Conservation (phyloP, 345 rosid species). For the Corymbia maculata region DNA sequence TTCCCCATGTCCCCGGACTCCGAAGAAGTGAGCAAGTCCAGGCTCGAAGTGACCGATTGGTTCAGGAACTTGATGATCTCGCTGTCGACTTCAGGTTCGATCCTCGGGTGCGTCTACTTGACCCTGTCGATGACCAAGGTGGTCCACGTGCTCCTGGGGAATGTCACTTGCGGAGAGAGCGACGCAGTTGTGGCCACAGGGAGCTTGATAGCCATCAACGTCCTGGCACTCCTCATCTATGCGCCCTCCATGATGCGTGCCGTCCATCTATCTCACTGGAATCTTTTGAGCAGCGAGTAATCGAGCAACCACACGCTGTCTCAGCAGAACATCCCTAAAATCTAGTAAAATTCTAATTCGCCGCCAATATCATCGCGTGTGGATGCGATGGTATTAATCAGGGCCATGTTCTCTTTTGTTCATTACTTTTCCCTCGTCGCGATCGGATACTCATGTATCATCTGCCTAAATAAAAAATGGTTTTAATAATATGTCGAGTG, state of each 20-base stretch:
- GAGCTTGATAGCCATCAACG: constrained; percentile 6
- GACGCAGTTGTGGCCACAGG: constrained; percentile 1
- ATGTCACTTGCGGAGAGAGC: constrained; percentile 6
- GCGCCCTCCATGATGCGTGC: background rate
- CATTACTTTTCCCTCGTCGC: background rate
- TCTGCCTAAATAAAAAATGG: background rate
- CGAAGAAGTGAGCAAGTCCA: fast-evolving
- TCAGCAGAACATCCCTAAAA: background rate
- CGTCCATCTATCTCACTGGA: background rate
- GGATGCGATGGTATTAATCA: background rate
- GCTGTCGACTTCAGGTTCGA: constrained; percentile 4
- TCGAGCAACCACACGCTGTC: background rate
- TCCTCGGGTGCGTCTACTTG: constrained; percentile 8
- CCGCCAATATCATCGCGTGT: background rate
- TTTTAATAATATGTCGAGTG: background rate
- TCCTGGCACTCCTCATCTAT: constrained; percentile 6
- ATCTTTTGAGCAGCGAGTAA: background rate
- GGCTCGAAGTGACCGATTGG: fast-evolving
- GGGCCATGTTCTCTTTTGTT: background rate
- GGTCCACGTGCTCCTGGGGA: constrained; percentile 23
- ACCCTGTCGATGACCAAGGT: constrained; percentile 16
- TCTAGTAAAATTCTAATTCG: constrained; percentile 3
- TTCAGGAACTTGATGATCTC: background rate
- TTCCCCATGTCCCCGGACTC: background rate
- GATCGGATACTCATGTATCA: background rate